A percentile compares a stretch with the other conserved stretches of the same genome.
Conservation (phyloP, 495 filamentous ascomycete species). For the Platismatia glauca region DNA sequence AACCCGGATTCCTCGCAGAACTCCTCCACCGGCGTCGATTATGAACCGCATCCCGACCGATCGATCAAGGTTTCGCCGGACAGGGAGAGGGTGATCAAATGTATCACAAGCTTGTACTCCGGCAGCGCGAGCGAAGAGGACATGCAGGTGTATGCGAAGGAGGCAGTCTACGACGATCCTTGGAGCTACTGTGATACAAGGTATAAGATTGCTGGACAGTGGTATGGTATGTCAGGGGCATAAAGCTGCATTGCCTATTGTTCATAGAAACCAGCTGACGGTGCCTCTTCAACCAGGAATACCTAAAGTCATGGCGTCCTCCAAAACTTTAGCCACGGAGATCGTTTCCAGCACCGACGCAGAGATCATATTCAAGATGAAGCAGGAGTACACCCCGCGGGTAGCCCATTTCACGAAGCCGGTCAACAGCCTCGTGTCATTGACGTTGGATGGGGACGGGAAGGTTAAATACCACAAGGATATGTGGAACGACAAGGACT, state of each 20-base stretch:
- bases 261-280: background rate
- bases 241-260: background rate
- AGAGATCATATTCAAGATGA: conserved; percentile 36
- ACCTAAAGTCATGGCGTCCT: conserved; percentile 34
- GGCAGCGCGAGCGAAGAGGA: conserved; percentile 41
- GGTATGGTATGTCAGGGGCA: conserved; percentile 31
- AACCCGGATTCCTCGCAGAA: conserved; percentile 28
- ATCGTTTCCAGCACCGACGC: conserved; percentile 30
- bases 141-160: conserved; percentile 39
- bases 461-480: conserved; percentile 45
- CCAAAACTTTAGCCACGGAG: conserved; percentile 35
- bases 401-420: conserved; percentile 29
- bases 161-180: conserved; percentile 42
- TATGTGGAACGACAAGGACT: conserved; percentile 46
- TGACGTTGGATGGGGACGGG: conserved; percentile 34
- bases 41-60: conserved; percentile 34
- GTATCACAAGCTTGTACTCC: conserved; percentile 36
- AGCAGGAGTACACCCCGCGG: conserved; percentile 38
- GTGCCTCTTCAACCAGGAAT: conserved; percentile 24
- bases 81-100: conserved; percentile 32
- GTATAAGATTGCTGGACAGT: conserved; percentile 44
- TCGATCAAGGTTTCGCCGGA: conserved; percentile 30
- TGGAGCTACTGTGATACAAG: conserved; percentile 43
- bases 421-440: conserved; percentile 34
- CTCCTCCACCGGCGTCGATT: conserved; percentile 33